Evolutionary conservation across 2,329 filamentous ascomycete species (phyloP), one percentile per base, ranked within the genome.

Genomic region (Aspergillus carbonarius): DNA sequence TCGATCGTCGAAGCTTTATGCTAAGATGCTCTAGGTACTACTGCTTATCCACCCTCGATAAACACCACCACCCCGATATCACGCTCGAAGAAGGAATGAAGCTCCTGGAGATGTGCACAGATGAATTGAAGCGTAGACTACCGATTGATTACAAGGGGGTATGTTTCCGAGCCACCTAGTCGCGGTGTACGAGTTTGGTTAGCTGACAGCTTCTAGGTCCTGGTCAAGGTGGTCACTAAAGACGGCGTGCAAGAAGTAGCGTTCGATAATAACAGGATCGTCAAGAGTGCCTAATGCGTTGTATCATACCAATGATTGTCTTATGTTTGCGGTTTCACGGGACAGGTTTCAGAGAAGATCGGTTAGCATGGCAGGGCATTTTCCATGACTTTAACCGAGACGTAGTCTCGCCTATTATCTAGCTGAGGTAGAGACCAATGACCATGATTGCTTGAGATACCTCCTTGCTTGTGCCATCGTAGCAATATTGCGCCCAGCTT

Each of bases 91-190:
- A 96, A 76, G 95, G 95, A 58, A 85, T 96, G 79, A 95, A 96
- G 83, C 87, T 99, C 63, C 82, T 99, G 71, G 88, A 86, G 70
- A 90, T 97, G 88, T 99, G 95, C 81, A 95, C 91, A 67, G 93
- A 98, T 76, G 95, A 99, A 83, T 81, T 99, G 74, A 96, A 97
- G 86, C 88, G 95, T 76, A 87, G 96, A 78, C 85, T 99, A 83
- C 95, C 95, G 60, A 93, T 99, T 74, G 95, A 99, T 77, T 99
- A 98, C 85, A 99, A 99, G 84, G 95, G 95, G 39, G 91, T 96
- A 69, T 69, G 88, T 72, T 61, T 17, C 20, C 27, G 5, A 35
- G 25, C 46, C 18, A 13, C 25, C 25, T 7, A 18, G 57, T 62
- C 53, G 51, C 18, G 25, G 34, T 23, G 51, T 37, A 40, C 35